Evolutionary conservation across 805 yeast genomes (phyloP), one percentile per base, ranked within the genome.

Genomic region (Lipomyces chichibuensis): DNA sequence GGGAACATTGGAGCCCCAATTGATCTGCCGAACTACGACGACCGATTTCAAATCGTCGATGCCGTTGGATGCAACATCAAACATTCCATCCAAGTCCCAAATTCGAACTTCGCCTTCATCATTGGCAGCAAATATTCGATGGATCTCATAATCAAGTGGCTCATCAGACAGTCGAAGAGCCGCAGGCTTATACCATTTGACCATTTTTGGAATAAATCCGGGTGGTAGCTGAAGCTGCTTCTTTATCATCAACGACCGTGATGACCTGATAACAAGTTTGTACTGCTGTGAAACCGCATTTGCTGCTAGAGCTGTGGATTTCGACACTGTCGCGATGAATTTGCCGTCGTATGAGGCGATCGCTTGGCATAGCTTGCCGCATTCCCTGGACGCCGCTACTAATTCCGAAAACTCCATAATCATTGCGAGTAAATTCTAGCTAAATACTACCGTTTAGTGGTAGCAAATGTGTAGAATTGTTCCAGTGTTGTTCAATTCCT

Each of bases 1-100:
- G 37, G 71, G 63, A 11, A 69, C 68, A 32, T 69, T 69, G 20
- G 59, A 51, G 17, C 71, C 71, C 71, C 71, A 69, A 23, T 60
- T 65, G 5, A 52, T 37, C 33, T 69, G 71, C 27, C 58, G 60
- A 29, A 67, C 65, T 11, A 60, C 60, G 5, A 65, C 59, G 20
- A 60, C 63, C 14, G 65, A 57, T 35, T 63, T 67, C 49, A 66
- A 13, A 20, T 64, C 65, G 13, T 67, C 65, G 20, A 64, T 57
- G 29, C 51, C 65, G 58, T 56, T 58, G 9, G 37, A 32, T 9
- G 11, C 37, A 20, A 14, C 29, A 6, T 59, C 62, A 7, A 29
- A 5, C n/a, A 62, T 32, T 20, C 59, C 56, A 20, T 67, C 71
- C 37, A 65, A 39, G 35, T 65, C 71, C 66, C 67, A 67, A 9